Base-by-base conservation (phyloP, 2,329 filamentous ascomycete genomes). In the Ceratocystis diversiconidia region DNA sequence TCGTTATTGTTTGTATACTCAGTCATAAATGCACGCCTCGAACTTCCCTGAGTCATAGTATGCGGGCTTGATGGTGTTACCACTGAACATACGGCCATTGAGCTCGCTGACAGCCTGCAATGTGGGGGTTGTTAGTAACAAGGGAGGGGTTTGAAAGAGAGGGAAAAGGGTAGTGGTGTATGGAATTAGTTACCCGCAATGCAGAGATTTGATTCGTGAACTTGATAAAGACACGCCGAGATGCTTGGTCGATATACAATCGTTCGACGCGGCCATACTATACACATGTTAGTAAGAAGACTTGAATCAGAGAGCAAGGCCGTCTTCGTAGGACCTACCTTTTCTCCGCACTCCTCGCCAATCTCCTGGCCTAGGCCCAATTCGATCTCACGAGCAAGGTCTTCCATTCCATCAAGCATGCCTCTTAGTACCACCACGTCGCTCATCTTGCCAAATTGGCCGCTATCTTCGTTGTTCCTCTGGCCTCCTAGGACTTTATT, bases 131-230 rank as follows among this genome's bases (percentile, higher is more conserved):
- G 44, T 60, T 52, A 43, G 5, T 12, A 8, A n/a, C 46, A 22
- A 50, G 10, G 15, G 22, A 8, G 7, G 25, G 5, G 12, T n/a
- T n/a, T n/a, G 28, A 12, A 59, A 28, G 12, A 15, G 25, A 32
- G 52, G 30, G 52, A 28, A 7, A 2, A 25, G 25, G 8, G 22
- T 10, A 28, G 12, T 57, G 25, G 19, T 32, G 65, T 44, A 25
- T 59, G 5, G 55, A 81, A 86, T 25, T 55, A 81, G 86, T 77
- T 79, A 92, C 89, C 70, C 91, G 82, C 66, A 97, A 76, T 15
- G 91, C 94, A 59, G 89, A 94, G 64, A 97, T 79, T 71, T 87
- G 84, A 70, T 88, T 88, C 1, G 89, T 92, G 73, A 97, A 99
- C 74, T 95, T 90, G 74, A 99, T 90, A 74, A 96, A 97, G 3